These are phyloP conservation scores for Blastocystis sp. DNA, from an alignment of 352 stramenopile species.

Conservation along the genomic window DNA sequence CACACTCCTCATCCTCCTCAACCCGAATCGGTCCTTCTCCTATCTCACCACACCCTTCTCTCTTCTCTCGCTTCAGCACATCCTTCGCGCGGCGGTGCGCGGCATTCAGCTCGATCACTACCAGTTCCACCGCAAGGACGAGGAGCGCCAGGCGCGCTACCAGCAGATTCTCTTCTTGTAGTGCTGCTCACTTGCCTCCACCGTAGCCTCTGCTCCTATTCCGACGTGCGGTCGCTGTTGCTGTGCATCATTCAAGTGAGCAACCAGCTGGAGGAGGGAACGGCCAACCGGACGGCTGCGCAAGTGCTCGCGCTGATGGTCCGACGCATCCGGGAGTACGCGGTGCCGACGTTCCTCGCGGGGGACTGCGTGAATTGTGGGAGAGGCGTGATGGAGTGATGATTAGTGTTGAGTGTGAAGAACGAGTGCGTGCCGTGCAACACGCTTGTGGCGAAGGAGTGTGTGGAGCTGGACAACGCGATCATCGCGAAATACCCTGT, in stretches of 20 bases:
- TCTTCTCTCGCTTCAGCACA: neutral
- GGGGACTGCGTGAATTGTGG: neutral
- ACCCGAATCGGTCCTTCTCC: neutral
- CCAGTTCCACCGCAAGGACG: constrained; percentile 10
- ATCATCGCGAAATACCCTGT: neutral
- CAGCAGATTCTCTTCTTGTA: constrained; percentile 46
- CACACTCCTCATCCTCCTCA: constrained; percentile 4
- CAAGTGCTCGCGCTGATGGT: constrained; percentile 9
- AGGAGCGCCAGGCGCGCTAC: constrained; percentile 31
- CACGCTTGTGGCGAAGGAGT: neutral
- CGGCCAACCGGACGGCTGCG: neutral
- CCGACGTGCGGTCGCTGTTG: neutral
- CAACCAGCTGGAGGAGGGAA: neutral
- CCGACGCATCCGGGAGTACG: neutral
- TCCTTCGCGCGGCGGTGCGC: neutral
- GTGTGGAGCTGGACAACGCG: neutral
- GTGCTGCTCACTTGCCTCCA: neutral
- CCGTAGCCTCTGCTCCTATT: constrained; percentile 8
- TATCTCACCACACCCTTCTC: neutral
- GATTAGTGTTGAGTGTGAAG: neutral
- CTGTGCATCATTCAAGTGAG: constrained; percentile 5
- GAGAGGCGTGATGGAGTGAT: neutral
- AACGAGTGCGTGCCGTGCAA: neutral
- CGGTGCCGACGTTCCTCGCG: neutral
- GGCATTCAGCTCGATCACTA: constrained; percentile 7